Base-by-base conservation (phyloP, 2,329 filamentous ascomycete genomes). In the Scortechinia acanthostroma region DNA sequence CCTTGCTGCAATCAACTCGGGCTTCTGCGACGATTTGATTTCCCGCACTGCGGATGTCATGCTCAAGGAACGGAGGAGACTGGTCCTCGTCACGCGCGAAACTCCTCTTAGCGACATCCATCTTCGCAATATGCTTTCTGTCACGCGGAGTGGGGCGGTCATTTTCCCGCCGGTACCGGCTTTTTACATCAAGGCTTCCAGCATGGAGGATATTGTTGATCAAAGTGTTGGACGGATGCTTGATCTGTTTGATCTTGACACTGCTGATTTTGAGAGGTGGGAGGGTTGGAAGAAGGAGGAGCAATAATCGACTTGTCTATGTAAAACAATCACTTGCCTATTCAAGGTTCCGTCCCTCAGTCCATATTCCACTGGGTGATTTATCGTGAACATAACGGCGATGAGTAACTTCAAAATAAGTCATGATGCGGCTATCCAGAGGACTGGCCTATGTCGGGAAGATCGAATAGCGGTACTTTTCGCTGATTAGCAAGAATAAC, bases 31-130 rank as follows among this genome's bases (percentile, higher is more conserved):
- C 30, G 69, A 72, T 47, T 48, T 74, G 10, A 70, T 73, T 22
- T 57, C 65, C 0, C 56, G 69, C 0, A 64, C 68, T 0, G 70
- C 69, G 2, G 68, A 69, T 47, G 69, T 74, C 1, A 64, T 57
- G 44, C 51, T 74, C 1, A 74, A 74, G 49, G 70, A 73, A 49
- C 46, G 62, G 1, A 47, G 65, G 15, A 53, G 55, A 42, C 50
- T 72, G 0, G 60, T 70, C 0, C 56, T 71, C 1, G 66, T 58
- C 0, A 61, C 59, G 3, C 51, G 70, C 1, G 70, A 73, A 50
- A 71, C 66, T 1, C 68, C 70, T 44, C 51, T 71, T 10, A 73
- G 64, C 46, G 62, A 64, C n/a, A 69, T 73, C 19, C 69, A 74
- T 52, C 51, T 68, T 14, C 47, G 60, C 1, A 72, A 72, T 47